Evolutionary conservation across 257 asterid species (phyloP), one percentile per base, ranked within the genome.

Genomic region (Verbena officinalis): DNA sequence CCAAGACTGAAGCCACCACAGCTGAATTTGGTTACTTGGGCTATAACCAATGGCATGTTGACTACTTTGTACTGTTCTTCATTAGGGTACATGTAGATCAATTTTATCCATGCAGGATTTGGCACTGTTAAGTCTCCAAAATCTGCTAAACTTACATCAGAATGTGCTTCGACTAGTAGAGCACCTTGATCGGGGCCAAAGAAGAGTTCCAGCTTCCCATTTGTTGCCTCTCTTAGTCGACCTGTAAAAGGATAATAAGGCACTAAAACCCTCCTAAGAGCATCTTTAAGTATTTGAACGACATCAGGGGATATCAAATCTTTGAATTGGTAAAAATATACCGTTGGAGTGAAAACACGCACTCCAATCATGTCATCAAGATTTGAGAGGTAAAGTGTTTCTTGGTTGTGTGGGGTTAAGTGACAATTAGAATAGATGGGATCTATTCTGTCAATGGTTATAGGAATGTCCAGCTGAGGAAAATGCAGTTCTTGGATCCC

Each of bases 1-100:
- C 96, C 98, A 8, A 88, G 83, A 74, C 98, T 79, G 36, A 91
- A 80, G 0, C 95, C 96, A 60, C 98, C 96, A 64, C 98, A 86
- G 3, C 74, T 68, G 65, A 89, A 91, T 39, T 24, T 80, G 12
- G 96, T 91, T 30, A 89, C 86, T 63, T 91, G 98, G 20, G 92
- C 95, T 61, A 91, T 86, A 11, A 91, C 43, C 83, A 86, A 67
- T n/a, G 96, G 96, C 96, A 86, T 91, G 81, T 83, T 73, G 9
- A 89, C 69, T n/a, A 86, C 90, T 67, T 86, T 79, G 71, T 81
- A 91, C 65, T 79, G 83, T 54, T 81, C 88, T 74, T 91, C 98
- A 59, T 80, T 15, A 14, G 90, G 91, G 57, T 86, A 86, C 23
- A 57, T 59, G 76, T 86, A 80, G 56, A 86, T 73, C 83, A 91